Evolutionary conservation across 192 early-diverging fungal species (phyloP).

Genomic region (Coemansia umbellata): DNA sequence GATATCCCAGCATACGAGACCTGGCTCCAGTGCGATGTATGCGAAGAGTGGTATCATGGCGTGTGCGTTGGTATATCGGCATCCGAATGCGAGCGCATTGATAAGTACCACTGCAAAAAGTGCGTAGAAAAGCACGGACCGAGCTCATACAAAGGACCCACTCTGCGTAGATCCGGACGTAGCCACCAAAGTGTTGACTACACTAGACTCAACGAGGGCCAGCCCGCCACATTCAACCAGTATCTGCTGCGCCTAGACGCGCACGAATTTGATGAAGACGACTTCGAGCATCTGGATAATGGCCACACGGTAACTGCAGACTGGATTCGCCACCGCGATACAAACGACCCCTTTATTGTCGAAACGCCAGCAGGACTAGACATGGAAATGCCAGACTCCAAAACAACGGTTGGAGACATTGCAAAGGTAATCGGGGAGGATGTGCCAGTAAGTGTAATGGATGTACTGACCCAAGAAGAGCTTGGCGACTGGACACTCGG

Average conservation of each 20-base stretch:
- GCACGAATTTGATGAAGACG: constrained; percentile 61
- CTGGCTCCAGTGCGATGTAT: constrained; percentile 68
- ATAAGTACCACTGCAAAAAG: constrained; percentile 60
- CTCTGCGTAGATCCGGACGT: constrained; percentile 58
- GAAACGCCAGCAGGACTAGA: constrained; percentile 63
- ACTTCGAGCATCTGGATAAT: constrained; percentile 59
- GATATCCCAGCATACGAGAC: constrained; percentile 50
- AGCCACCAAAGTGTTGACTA: constrained; percentile 68
- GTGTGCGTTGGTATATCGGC: constrained; percentile 56
- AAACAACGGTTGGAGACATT: constrained; percentile 61
- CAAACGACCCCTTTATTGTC: constrained; percentile 74
- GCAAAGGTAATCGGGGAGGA: constrained; percentile 57
- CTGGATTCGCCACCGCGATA: constrained; percentile 59
- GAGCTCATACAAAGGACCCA: constrained; percentile 50
- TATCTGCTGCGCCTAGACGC: constrained; percentile 71
- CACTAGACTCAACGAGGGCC: constrained; percentile 75
- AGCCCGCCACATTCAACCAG: constrained; percentile 72
- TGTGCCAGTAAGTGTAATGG: constrained; percentile 81
- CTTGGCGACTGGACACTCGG: constrained; percentile 72
- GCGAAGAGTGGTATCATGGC: constrained; percentile 65
- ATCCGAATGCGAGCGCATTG: constrained; percentile 57
- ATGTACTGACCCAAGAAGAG: constrained; percentile 87
- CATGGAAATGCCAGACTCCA: constrained; percentile 71
- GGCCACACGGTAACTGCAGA: constrained; percentile 67
- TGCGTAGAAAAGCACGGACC: constrained; percentile 58